Evolutionary conservation across 2,329 filamentous ascomycete genomes (phyloP).

Genomic region (Phoma herbarum): DNA sequence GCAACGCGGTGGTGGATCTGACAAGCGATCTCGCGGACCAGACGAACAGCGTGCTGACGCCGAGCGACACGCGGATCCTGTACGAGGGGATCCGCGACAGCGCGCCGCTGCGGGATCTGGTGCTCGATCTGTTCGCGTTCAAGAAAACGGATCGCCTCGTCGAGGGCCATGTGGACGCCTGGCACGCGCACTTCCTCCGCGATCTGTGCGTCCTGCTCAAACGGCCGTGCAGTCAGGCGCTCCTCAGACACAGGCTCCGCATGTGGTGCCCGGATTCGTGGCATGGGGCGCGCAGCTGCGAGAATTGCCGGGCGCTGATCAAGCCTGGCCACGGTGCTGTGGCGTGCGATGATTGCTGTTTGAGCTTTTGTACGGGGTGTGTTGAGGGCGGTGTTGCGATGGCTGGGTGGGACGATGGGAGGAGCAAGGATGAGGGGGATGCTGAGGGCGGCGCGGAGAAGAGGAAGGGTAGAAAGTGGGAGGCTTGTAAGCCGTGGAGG

Average conservation of each 20-base stretch:
- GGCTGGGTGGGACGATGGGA: constrained; percentile 45
- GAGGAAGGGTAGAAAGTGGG: constrained; percentile 44
- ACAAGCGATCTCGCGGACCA: constrained; percentile 57
- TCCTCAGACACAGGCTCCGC: constrained; percentile 53
- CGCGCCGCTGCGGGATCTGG: constrained; percentile 52
- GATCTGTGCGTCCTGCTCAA: constrained; percentile 59
- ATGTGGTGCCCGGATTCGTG: constrained; percentile 52
- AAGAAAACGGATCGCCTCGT: constrained; percentile 62
- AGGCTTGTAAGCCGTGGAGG: constrained; percentile 51
- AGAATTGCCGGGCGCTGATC: constrained; percentile 49
- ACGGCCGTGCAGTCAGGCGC: constrained; percentile 53
- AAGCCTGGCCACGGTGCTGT: constrained; percentile 51
- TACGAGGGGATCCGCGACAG: constrained; percentile 55
- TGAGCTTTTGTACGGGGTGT: constrained; percentile 54
- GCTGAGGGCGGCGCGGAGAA: constrained; percentile 31
- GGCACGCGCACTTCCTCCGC: constrained; percentile 59
- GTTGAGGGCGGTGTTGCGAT: constrained; percentile 44
- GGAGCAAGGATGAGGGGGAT: constrained; percentile 24
- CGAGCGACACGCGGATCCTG: constrained; percentile 58
- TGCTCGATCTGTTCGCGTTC: constrained; percentile 62
- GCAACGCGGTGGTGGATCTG: constrained; percentile 56
- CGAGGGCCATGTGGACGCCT: constrained; percentile 56
- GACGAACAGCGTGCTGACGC: constrained; percentile 61
- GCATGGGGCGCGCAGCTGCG: constrained; percentile 49
- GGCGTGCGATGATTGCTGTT: constrained; percentile 53